Evolutionary conservation across 768 basidiomycete species (phyloP).

Genomic region (Leccinum aurantiacum): DNA sequence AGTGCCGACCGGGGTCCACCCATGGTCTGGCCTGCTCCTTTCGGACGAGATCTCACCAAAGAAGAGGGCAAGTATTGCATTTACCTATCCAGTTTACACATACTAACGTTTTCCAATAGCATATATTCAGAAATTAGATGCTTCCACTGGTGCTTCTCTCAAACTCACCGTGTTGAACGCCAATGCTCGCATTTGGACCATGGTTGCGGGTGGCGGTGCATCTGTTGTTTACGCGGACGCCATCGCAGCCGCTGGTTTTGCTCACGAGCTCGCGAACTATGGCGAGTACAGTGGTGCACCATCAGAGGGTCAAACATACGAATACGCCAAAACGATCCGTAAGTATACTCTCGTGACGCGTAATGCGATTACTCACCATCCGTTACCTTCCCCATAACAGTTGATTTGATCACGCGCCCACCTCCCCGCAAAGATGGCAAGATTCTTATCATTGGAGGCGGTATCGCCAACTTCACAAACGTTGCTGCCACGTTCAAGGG

Average conservation of each 20-base stretch:
- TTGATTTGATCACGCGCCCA: constrained; percentile 95
- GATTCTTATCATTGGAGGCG: constrained; percentile 98
- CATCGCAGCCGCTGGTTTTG: constrained; percentile 90
- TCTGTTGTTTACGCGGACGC: constrained; percentile 71
- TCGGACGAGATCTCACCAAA: constrained; percentile 96
- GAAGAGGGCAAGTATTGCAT: constrained; percentile 56
- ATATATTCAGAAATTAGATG: constrained; percentile 98
- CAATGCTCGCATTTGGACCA: constrained; percentile 97
- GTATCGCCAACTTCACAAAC: constrained; percentile 99
- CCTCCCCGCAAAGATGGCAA: constrained; percentile 84
- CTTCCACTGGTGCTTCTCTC: constrained; percentile 94
- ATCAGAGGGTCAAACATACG: constrained; percentile 97
- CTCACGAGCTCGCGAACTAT: constrained; percentile 98
- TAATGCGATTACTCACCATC: background rate
- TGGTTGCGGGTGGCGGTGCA: constrained; percentile 97
- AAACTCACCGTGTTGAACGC: constrained; percentile 96
- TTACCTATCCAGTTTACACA: background rate
- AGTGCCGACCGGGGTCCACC: constrained; percentile 94
- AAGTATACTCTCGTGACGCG: constrained; percentile 30
- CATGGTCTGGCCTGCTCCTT: constrained; percentile 95
- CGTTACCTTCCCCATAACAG: constrained; percentile 32
- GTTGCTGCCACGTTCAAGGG: constrained; percentile 99
- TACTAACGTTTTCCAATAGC: constrained; percentile 40
- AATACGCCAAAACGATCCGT: constrained; percentile 99
- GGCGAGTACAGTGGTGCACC: constrained; percentile 99